Evolutionary conservation across 148 eudicot genomes (phyloP).

Genomic region (Chenopodium berlandieri): DNA sequence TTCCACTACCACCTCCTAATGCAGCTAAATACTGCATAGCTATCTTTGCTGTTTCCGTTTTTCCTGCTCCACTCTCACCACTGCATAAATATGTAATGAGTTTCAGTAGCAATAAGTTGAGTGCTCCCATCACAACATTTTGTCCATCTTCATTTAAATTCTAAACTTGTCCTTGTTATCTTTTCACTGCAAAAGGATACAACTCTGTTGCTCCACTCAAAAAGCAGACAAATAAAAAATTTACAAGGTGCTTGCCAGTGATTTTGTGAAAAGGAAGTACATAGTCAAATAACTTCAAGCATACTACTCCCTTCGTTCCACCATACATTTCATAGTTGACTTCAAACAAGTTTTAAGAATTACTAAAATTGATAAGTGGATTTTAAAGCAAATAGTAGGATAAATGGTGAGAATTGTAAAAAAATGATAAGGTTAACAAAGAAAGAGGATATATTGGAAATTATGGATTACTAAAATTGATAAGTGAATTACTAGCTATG

Average conservation of each 20-base stretch:
- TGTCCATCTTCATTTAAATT: neutral
- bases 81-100: slow-evolving; percentile 39
- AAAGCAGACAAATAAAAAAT: neutral
- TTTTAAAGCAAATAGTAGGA: neutral
- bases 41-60: slow-evolving; percentile 98
- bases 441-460: neutral
- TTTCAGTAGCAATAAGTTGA: slow-evolving; percentile 19
- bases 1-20: slow-evolving; percentile 96
- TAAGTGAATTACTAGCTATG: too few relatives aligned
- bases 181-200: neutral
- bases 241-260: neutral
- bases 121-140: neutral
- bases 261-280: neutral
- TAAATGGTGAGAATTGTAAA: neutral
- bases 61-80: slow-evolving; percentile 99
- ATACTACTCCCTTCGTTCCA: neutral
- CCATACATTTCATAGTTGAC: neutral
- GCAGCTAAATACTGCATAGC: slow-evolving; percentile 99
- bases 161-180: neutral
- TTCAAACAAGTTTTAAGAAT: neutral
- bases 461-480: too few relatives aligned
- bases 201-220: neutral
- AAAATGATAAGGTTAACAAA: neutral
- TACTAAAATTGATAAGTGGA: neutral
- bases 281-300: neutral